Evolutionary conservation across 768 basidiomycete genomes (phyloP).

Genomic region (Cyathus striatus): DNA sequence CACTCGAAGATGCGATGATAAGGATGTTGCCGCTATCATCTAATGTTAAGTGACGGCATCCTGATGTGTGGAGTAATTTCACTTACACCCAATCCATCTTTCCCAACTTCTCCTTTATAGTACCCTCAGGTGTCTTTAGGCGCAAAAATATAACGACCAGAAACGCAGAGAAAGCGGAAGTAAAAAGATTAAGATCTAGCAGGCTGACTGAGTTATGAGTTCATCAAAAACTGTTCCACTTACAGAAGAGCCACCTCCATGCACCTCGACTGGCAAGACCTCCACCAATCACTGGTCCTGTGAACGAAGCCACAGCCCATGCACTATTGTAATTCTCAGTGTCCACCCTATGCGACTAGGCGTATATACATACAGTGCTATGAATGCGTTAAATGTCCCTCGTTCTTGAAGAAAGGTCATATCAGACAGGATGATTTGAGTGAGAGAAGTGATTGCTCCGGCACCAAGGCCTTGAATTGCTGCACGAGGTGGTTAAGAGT

Average conservation of each 20-base stretch:
- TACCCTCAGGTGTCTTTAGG: conserved; percentile 26
- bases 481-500: conserved; percentile 3
- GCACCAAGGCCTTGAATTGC: conserved; percentile 35
- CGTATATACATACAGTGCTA: conserved; percentile 23
- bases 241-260: conserved; percentile 41
- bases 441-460: conserved; percentile 30
- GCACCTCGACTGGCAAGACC: conserved; percentile 18
- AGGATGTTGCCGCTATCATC: not conserved
- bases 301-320: conserved; percentile 28
- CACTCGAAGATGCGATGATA: not conserved
- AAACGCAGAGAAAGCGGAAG: conserved; percentile 21
- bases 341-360: not conserved
- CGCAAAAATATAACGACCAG: conserved; percentile 20
- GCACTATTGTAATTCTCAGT: conserved; percentile 8
- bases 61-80: not conserved
- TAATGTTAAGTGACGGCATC: not conserved
- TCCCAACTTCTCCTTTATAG: conserved; percentile 6
- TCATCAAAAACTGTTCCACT: conserved; percentile 1
- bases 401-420: conserved; percentile 41
- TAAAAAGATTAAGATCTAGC: conserved; percentile 35
- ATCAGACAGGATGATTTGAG: conserved; percentile 39
- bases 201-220: not conserved
- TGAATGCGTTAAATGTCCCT: conserved; percentile 31
- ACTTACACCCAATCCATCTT: not conserved
- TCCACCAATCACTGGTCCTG: conserved; percentile 32